Percentiles rank a stretch among this genome's conserved stretches.
These are phyloP conservation scores for Blastobotrys raffinosifermentans DNA, from an alignment of 1,139 yeast species.

Conservation along the genomic window DNA sequence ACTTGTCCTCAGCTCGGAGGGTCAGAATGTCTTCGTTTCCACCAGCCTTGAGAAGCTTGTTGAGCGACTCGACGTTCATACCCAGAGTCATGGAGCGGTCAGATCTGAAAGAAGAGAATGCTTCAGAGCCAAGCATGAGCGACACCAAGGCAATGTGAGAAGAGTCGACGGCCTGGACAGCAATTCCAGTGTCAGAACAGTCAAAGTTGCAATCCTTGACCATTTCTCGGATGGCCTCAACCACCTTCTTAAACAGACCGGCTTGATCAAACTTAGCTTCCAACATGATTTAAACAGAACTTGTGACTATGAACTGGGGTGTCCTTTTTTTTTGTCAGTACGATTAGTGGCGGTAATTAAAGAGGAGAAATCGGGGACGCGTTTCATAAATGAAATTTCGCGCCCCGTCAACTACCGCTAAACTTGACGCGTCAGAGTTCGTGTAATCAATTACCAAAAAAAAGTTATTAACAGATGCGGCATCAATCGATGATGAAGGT, in stretches of 20 bases:
- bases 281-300: slow-evolving; percentile 61
- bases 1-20: slow-evolving; percentile 84
- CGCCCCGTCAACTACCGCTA: too few species aligned
- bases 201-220: slow-evolving; percentile 94
- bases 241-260: slow-evolving; percentile 76
- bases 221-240: slow-evolving; percentile 89
- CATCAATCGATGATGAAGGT: too few species aligned
- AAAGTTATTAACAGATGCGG: too few species aligned
- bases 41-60: slow-evolving; percentile 88
- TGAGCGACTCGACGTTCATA: slow-evolving; percentile 76
- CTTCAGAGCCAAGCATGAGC: slow-evolving; percentile 78
- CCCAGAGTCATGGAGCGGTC: slow-evolving; percentile 93
- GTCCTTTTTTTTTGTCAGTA: neutral
- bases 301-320: neutral
- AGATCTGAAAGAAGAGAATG: slow-evolving; percentile 92
- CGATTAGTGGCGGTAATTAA: neutral
- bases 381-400: too few species aligned
- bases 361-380: neutral
- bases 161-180: slow-evolving; percentile 96
- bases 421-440: too few species aligned
- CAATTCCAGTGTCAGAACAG: slow-evolving; percentile 90
- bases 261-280: slow-evolving; percentile 98
- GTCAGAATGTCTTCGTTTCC: slow-evolving; percentile 85
- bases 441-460: too few species aligned
- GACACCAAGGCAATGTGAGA: slow-evolving; percentile 93